Evolutionary conservation across 2,329 filamentous ascomycete genomes (phyloP).

Genomic region (Neopestalotiopsis sp.): DNA sequence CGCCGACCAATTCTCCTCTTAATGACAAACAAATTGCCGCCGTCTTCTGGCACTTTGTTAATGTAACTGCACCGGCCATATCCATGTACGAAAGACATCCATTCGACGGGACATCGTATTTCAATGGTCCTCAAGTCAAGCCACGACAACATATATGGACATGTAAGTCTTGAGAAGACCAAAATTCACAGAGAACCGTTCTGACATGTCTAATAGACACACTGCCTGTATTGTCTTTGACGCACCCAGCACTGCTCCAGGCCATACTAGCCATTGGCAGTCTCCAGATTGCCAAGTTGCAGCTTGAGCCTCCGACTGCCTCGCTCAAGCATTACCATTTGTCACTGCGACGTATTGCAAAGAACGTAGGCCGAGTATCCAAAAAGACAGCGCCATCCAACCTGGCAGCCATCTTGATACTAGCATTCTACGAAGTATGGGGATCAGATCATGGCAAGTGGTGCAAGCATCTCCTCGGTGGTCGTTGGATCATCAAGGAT

Average conservation of each 20-base stretch:
- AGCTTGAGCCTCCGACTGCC: constrained; percentile 74
- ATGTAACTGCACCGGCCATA: constrained; percentile 83
- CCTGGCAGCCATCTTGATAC: constrained; percentile 83
- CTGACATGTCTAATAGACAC: constrained; percentile 59
- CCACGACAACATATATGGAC: constrained; percentile 71
- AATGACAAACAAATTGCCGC: constrained; percentile 80
- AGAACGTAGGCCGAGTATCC: constrained; percentile 72
- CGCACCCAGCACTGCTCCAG: constrained; percentile 86
- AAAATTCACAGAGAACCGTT: neutral
- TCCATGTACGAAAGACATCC: constrained; percentile 88
- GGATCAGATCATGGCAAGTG: constrained; percentile 94
- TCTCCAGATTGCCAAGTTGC: constrained; percentile 85
- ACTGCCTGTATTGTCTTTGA: constrained; percentile 82
- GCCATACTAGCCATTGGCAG: constrained; percentile 88
- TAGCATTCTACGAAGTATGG: constrained; percentile 95
- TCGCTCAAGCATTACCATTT: constrained; percentile 93
- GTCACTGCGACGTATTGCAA: constrained; percentile 78
- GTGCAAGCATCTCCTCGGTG: constrained; percentile 89
- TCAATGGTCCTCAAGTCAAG: constrained; percentile 64
- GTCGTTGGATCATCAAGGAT: constrained; percentile 81
- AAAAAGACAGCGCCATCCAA: constrained; percentile 79
- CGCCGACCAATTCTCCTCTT: constrained; percentile 72
- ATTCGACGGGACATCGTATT: constrained; percentile 71
- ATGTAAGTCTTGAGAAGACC: constrained; percentile 26
- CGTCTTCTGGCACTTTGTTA: constrained; percentile 91